Percentiles rank a stretch among this genome's conserved stretches.
phyloP scores from a whole-genome alignment of 1,284 basidiomycete species.

The Cryptococcus deneoformans region DNA sequence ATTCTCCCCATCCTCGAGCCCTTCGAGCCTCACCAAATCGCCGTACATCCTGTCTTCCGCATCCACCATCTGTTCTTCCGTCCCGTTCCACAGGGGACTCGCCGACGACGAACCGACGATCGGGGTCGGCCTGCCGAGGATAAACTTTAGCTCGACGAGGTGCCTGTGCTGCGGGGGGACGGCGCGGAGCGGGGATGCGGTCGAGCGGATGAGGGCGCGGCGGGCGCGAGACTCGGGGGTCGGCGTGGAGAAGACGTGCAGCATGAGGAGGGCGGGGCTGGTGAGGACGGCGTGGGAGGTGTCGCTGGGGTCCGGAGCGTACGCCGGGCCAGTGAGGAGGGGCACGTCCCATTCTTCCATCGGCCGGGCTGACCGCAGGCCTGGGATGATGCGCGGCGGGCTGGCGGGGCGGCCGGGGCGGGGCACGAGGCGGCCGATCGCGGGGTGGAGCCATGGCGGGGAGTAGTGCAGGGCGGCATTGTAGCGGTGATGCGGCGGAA shows the following conservation, averaged over 20 bases:
- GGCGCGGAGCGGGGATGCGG: conserved; percentile 4
- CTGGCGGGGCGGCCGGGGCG: conserved; percentile 3
- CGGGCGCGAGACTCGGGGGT: conserved; percentile 2
- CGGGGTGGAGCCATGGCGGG: conserved; percentile 7
- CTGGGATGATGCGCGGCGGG: background rate
- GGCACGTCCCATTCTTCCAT: conserved; percentile 7
- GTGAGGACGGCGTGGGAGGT: background rate
- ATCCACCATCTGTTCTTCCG: conserved; percentile 14
- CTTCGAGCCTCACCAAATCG: conserved; percentile 19
- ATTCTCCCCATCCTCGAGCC: conserved; percentile 56
- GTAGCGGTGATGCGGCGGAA: conserved; percentile 3
- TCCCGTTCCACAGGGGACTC: background rate
- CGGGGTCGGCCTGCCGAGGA: conserved; percentile 9
- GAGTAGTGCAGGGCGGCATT: background rate
- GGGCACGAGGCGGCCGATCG: background rate
- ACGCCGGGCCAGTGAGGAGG: conserved; percentile 1
- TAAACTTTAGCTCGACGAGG: conserved; percentile 26
- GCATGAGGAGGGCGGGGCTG: conserved; percentile 20
- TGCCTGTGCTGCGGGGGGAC: conserved; percentile 16
- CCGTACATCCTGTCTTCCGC: conserved; percentile 10
- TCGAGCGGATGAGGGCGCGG: conserved; percentile 18
- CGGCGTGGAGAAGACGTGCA: conserved; percentile 33
- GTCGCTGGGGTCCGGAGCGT: background rate
- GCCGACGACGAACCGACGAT: background rate
- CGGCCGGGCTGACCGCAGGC: conserved; percentile 4